Conservation (phyloP, 805 yeast species). For the Candida sanyiensis region DNA sequence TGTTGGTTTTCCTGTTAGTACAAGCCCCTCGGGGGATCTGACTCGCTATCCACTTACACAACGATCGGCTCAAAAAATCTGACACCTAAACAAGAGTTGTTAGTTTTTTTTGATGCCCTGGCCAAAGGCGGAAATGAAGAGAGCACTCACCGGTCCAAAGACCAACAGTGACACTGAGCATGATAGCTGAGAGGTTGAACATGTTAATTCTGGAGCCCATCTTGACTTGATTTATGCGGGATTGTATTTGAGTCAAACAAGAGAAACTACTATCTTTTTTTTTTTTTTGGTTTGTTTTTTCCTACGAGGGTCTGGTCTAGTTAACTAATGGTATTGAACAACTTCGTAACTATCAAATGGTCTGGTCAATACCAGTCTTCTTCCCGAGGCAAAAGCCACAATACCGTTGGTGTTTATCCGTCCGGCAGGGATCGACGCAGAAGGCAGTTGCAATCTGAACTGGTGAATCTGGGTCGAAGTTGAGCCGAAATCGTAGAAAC, state of each 20-base stretch:
- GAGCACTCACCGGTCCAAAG: constrained; percentile 36
- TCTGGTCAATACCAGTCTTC: constrained; percentile 18
- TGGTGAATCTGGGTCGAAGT: constrained; percentile 18
- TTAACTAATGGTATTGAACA: constrained; percentile 13
- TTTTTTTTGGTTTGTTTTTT: background rate
- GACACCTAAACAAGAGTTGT: constrained; percentile 32
- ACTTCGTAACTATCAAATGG: constrained; percentile 27
- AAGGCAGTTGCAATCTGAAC: constrained; percentile 21
- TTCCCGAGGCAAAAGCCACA: constrained; percentile 22
- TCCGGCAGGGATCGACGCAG: constrained; percentile 18
- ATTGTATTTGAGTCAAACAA: background rate
- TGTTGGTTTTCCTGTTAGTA: constrained; percentile 18
- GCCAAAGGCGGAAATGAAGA: background rate
- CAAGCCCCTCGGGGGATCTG: background rate
- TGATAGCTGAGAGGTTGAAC: constrained; percentile 24
- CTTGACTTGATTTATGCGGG: background rate
- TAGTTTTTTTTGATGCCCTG: background rate
- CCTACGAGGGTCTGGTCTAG: background rate
- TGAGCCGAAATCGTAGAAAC: constrained; percentile 20
- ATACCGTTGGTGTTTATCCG: constrained; percentile 22
- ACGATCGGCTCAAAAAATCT: constrained; percentile 72
- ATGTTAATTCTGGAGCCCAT: constrained; percentile 25
- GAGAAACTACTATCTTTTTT: background rate
- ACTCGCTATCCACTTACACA: constrained; percentile 56
- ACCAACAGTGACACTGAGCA: constrained; percentile 32